Evolutionary conservation across 139 green algal species (phyloP).

Genomic region (Chlamydomonas sp.): DNA sequence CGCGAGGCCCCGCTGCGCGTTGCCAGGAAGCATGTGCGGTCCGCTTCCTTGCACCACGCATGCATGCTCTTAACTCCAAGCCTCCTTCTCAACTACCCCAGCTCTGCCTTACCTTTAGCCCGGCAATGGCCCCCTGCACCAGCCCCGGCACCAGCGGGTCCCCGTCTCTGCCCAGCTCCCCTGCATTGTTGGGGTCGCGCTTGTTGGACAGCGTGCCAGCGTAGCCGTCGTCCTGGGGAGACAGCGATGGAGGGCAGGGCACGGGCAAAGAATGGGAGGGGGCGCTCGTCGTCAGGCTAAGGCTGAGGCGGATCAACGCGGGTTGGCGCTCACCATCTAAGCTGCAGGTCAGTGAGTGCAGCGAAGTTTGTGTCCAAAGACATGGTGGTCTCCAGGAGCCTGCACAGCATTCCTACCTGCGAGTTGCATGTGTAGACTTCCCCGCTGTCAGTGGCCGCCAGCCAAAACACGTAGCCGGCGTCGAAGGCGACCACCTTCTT

Average conservation of each 20-base stretch:
- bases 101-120: neutral
- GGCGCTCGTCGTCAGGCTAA: no score
- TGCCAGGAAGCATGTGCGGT: neutral
- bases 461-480: constrained; percentile 67
- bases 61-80: neutral
- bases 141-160: constrained; percentile 34
- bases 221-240: constrained; percentile 58
- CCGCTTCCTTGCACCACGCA: neutral
- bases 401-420: constrained; percentile 18
- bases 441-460: constrained; percentile 55
- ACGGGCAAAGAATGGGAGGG: neutral
- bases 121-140: constrained; percentile 19
- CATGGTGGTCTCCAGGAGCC: constrained; percentile 22
- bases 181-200: constrained; percentile 36
- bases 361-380: neutral
- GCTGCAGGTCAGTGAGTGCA: neutral
- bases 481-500: constrained; percentile 58
- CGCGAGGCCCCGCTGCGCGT: no score
- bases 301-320: no score
- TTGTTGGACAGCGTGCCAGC: constrained; percentile 60
- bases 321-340: neutral
- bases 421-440: constrained; percentile 67
- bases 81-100: neutral
- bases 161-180: constrained; percentile 58
- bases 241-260: neutral